Percentiles rank a stretch among this genome's conserved stretches.
phyloP scores from a whole-genome alignment of 1,139 yeast genomes.

The Wickerhamomyces sp. region DNA sequence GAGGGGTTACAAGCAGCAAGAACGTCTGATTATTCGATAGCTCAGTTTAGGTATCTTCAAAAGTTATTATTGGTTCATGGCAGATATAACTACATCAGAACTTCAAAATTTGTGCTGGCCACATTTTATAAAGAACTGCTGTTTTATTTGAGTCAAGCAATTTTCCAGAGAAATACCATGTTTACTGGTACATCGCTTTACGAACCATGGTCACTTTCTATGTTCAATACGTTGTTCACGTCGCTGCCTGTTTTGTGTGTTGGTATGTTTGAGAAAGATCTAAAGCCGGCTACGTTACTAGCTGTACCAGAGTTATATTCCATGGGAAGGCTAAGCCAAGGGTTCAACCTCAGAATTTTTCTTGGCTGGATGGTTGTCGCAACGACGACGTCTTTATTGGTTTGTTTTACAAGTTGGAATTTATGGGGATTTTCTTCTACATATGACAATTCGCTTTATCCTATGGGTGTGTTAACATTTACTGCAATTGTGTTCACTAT shows the following conservation, averaged over 20 bases:
- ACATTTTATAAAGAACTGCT: slow-evolving; percentile 93
- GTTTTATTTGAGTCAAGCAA: slow-evolving; percentile 83
- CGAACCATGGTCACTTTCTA: slow-evolving; percentile 94
- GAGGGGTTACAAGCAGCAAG: slow-evolving; percentile 97
- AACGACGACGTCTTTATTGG: slow-evolving; percentile 64
- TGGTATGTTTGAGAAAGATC: slow-evolving; percentile 94
- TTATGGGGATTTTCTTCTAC: slow-evolving; percentile 67
- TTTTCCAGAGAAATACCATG: slow-evolving; percentile 81
- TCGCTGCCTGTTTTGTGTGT: slow-evolving; percentile 86
- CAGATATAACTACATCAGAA: slow-evolving; percentile 87
- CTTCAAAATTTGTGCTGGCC: slow-evolving; percentile 86
- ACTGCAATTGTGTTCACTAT: slow-evolving; percentile 69
- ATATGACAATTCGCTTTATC: slow-evolving; percentile 72
- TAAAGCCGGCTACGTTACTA: slow-evolving; percentile 79
- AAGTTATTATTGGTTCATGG: slow-evolving; percentile 91
- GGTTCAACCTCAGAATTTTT: slow-evolving; percentile 68
- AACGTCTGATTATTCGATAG: slow-evolving; percentile 91
- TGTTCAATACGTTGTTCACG: slow-evolving; percentile 95
- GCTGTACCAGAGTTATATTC: slow-evolving; percentile 90
- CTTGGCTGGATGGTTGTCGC: slow-evolving; percentile 79
- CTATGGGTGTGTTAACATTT: slow-evolving; percentile 73
- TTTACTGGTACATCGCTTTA: slow-evolving; percentile 92
- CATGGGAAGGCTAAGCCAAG: slow-evolving; percentile 70
- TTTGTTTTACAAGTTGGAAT: slow-evolving; percentile 63
- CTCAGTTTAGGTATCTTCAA: slow-evolving; percentile 81